Evolutionary conservation across 140 eudicot species (phyloP).

Genomic region (Erigeron philadelphicus): DNA sequence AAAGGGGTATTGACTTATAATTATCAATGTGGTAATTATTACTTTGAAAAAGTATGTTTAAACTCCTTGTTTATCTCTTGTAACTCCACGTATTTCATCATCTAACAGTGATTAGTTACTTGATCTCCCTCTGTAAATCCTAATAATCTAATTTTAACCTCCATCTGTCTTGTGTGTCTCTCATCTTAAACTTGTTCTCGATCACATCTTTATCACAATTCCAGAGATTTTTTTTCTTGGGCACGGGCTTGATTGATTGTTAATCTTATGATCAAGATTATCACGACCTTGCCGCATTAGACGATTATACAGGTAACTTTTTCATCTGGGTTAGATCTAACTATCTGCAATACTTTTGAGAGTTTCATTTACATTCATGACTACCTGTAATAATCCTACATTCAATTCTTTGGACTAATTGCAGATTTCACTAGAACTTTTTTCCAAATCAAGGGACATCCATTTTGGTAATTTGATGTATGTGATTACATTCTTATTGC

Average conservation of each 20-base stretch:
- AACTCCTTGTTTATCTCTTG: too few species aligned
- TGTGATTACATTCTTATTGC: too few species aligned
- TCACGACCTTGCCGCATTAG: neutral
- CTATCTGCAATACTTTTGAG: neutral
- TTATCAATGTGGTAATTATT: neutral
- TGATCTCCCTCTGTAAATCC: too few species aligned
- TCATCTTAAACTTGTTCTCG: neutral
- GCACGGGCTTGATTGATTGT: neutral
- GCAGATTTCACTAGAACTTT: constrained; percentile 19
- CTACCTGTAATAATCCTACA: neutral
- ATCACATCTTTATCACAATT: neutral
- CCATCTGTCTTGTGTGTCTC: neutral
- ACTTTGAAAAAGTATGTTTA: neutral
- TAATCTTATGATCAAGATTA: neutral
- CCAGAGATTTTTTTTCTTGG: neutral
- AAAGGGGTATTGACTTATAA: too few species aligned
- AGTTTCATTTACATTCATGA: neutral
- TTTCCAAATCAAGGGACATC: too few species aligned
- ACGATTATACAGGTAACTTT: neutral
- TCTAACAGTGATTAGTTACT: too few species aligned
- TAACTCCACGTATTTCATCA: too few species aligned
- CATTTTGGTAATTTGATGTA: too few species aligned
- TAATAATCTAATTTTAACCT: neutral
- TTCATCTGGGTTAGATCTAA: neutral
- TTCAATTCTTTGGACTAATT: neutral